Evolutionary conservation across 2,329 filamentous ascomycete genomes (phyloP).

Genomic region (Neobulgaria alba): DNA sequence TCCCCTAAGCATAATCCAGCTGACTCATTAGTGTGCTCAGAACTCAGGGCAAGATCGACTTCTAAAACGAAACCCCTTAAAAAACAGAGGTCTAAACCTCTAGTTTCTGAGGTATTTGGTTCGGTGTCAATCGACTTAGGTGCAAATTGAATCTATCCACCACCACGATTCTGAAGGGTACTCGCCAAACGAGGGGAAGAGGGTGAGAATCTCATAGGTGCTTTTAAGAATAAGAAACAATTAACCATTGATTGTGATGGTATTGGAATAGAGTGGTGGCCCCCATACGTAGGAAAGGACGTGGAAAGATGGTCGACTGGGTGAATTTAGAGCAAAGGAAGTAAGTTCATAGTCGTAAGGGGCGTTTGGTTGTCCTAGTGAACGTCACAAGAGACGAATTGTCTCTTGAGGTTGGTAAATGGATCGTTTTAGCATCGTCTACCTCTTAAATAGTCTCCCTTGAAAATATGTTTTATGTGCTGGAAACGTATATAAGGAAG

Average conservation of each 20-base stretch:
- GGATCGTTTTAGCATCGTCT: not conserved
- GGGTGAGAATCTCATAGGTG: conserved; percentile 3
- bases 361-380: not conserved
- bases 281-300: conserved; percentile 8
- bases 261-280: not conserved
- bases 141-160: conserved; percentile 18
- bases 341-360: not conserved
- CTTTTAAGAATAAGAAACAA: not conserved
- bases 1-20: too few species aligned
- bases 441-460: not conserved
- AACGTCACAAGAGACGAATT: not conserved
- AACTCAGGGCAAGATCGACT: too few species aligned
- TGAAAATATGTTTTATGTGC: not conserved
- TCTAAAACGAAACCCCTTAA: too few species aligned
- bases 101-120: too few species aligned
- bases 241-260: conserved; percentile 3
- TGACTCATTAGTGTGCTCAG: too few species aligned
- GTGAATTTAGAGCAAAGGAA: not conserved
- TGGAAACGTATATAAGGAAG: not conserved
- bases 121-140: conserved; percentile 9
- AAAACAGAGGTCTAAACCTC: too few species aligned
- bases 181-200: not conserved
- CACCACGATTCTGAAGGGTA: conserved; percentile 3
- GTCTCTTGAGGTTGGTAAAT: not conserved
- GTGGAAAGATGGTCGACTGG: not conserved